Evolutionary conservation across 768 basidiomycete genomes (phyloP).

Genomic region (Megacollybia marginata): DNA sequence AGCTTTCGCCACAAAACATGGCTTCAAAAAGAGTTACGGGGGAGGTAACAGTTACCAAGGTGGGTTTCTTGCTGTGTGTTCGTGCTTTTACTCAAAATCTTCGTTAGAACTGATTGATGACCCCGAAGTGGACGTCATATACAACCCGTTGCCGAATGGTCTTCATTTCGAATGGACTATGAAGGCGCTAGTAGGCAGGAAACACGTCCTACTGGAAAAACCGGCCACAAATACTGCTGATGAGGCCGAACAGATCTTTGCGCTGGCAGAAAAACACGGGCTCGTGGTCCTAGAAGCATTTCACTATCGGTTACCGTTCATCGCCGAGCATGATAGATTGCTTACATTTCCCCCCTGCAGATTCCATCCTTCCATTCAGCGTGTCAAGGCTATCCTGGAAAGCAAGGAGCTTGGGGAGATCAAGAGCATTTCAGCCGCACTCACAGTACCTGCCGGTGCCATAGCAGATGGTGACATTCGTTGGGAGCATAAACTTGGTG

Average conservation of each 20-base stretch:
- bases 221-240: slow-evolving; percentile 44
- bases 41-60: slow-evolving; percentile 39
- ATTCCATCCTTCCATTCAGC: slow-evolving; percentile 58
- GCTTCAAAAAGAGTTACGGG: slow-evolving; percentile 41
- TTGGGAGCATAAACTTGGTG: slow-evolving; percentile 46
- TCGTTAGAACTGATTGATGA: slow-evolving; percentile 35
- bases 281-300: slow-evolving; percentile 55
- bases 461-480: slow-evolving; percentile 38
- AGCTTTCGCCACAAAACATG: slow-evolving; percentile 40
- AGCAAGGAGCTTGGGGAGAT: slow-evolving; percentile 49
- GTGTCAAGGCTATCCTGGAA: slow-evolving; percentile 48
- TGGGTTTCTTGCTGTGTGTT: too few species aligned
- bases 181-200: slow-evolving; percentile 56
- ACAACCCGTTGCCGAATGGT: slow-evolving; percentile 54
- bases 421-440: slow-evolving; percentile 31
- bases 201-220: slow-evolving; percentile 64
- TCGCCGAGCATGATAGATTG: not conserved
- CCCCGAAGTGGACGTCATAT: slow-evolving; percentile 40
- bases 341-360: slow-evolving; percentile 21
- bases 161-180: slow-evolving; percentile 66
- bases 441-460: slow-evolving; percentile 28
- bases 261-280: slow-evolving; percentile 37
- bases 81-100: too few species aligned
- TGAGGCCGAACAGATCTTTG: slow-evolving; percentile 49
- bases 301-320: slow-evolving; percentile 37